Percentiles rank a stretch among this genome's conserved stretches.
Conservation (phyloP, 2,329 filamentous ascomycete genomes). For the Aspergillus felis region DNA sequence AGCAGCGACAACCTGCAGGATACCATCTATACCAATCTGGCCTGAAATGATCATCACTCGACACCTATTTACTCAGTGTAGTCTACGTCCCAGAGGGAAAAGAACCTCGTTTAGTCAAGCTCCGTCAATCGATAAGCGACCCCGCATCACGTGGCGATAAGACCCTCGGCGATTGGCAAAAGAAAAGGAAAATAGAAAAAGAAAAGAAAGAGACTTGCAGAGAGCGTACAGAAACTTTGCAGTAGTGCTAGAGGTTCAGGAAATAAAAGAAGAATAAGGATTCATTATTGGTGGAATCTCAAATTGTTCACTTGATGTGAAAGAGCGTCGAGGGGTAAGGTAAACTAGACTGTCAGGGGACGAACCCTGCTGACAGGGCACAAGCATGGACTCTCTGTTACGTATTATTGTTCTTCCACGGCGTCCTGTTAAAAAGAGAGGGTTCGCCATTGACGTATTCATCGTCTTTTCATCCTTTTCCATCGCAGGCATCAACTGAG, state of each 20-base stretch:
- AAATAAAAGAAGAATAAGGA: too few relatives aligned
- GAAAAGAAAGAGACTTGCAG: not conserved
- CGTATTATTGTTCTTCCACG: not conserved
- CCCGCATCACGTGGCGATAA: slow-evolving; percentile 21
- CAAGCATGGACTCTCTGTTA: not conserved
- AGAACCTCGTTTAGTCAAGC: not conserved
- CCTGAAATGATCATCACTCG: not conserved
- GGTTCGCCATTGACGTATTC: slow-evolving; percentile 1
- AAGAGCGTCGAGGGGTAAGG: not conserved
- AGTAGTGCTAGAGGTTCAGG: too few relatives aligned
- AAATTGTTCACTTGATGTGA: not conserved
- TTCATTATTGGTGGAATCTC: too few relatives aligned
- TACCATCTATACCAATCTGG: not conserved
- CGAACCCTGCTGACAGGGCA: not conserved
- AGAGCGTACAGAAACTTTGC: not conserved
- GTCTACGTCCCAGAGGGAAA: not conserved
- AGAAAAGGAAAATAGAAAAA: not conserved
- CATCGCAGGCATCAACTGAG: slow-evolving; percentile 6
- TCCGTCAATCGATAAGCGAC: slow-evolving; percentile 12
- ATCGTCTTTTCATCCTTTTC: slow-evolving; percentile 5
- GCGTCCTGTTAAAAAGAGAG: not conserved
- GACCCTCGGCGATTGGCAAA: slow-evolving; percentile 4
- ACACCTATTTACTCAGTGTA: not conserved
- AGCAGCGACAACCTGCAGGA: not conserved
- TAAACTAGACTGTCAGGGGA: too few relatives aligned